Base-by-base conservation (phyloP, 768 basidiomycete species). In the Chalciporus chontae region DNA sequence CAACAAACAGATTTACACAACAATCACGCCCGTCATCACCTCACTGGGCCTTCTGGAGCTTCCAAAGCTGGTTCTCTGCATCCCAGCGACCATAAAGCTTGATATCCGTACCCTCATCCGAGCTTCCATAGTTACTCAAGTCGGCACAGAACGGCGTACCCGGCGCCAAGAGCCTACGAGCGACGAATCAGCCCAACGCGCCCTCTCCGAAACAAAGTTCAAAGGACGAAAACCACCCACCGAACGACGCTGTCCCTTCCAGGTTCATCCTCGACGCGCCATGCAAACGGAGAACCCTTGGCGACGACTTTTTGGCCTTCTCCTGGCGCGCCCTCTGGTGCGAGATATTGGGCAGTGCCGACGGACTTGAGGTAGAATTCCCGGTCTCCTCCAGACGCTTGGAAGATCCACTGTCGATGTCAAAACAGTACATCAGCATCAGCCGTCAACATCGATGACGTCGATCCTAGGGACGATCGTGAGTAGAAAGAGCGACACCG, bases 51-150 rank as follows among this genome's bases (percentile, higher is more conserved):
- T 36, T 29, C 17, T 54, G 40, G 31, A 48, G 6, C 53, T 41
- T 59, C 82, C 82, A 83, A 4, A 75, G 70, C 65, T 84, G 82
- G 56, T 81, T 80, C 17, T 69, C 42, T 4, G 74, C 78, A 0
- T 59, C 62, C 79, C 78, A 80, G 15, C 68, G 68, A 13, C 55
- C 56, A 80, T 81, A 83, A 23, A 81, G 45, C 3, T 71, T 69
- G 19, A 83, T 61, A 0, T 69, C 67, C 0, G 74, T 77, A 5
- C 78, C 78, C 6, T 73, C 72, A 0, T 65, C 62, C 8, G 73
- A 19, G 52, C 71, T 71, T 15, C 81, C 82, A 32, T 77, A 51
- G 36, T 66, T 67, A 24, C 65, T 72, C n/a, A 83, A 60, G 52
- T 83, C 81, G 40, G 78, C 52, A 56, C 74, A 76, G 52, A 67